Percentiles rank a stretch among this genome's conserved stretches.
These are phyloP conservation scores for Hypoxylon lienhwacheense DNA, from an alignment of 495 filamentous ascomycete species.

Conservation along the genomic window DNA sequence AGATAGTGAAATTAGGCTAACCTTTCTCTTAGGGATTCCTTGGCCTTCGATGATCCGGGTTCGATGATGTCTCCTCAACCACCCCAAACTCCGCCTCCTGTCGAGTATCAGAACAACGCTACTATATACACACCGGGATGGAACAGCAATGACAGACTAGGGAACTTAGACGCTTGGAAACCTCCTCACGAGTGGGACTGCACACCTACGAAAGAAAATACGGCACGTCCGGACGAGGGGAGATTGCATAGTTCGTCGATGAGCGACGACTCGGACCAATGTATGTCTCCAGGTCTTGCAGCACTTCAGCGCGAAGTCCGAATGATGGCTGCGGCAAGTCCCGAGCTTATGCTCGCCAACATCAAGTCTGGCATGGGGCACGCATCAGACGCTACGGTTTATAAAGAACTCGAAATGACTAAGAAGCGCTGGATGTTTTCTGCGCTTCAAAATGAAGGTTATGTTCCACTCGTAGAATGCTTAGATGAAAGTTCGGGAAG, in stretches of 20 bases:
- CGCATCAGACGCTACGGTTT: conserved; percentile 43
- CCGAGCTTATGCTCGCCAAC: conserved; percentile 47
- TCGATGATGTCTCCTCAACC: conserved; percentile 24
- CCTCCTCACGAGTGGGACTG: conserved; percentile 46
- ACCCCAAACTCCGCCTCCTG: conserved; percentile 33
- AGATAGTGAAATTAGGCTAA: conserved; percentile 7
- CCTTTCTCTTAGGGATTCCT: conserved; percentile 9
- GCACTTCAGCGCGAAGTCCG: conserved; percentile 45
- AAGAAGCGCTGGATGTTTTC: conserved; percentile 52
- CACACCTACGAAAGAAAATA: conserved; percentile 19
- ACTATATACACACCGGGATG: conserved; percentile 26
- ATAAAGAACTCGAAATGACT: conserved; percentile 44
- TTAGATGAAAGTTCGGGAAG: conserved; percentile 9
- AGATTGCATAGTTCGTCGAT: conserved; percentile 8
- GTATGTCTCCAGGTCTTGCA: conserved; percentile 35
- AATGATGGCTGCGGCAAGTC: conserved; percentile 48
- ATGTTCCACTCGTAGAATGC: conserved; percentile 19
- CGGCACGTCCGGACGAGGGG: conserved; percentile 19
- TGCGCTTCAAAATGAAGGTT: conserved; percentile 38
- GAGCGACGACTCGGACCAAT: conserved; percentile 22
- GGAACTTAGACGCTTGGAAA: conserved; percentile 47
- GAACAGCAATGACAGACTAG: conserved; percentile 23
- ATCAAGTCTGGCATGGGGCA: conserved; percentile 48
- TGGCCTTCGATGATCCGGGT: conserved; percentile 30
- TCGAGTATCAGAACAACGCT: conserved; percentile 16